Evolutionary conservation across 108 stramenopile genomes (phyloP), one percentile per base, ranked within the genome.

Genomic region (Nitzschia inconspicua): DNA sequence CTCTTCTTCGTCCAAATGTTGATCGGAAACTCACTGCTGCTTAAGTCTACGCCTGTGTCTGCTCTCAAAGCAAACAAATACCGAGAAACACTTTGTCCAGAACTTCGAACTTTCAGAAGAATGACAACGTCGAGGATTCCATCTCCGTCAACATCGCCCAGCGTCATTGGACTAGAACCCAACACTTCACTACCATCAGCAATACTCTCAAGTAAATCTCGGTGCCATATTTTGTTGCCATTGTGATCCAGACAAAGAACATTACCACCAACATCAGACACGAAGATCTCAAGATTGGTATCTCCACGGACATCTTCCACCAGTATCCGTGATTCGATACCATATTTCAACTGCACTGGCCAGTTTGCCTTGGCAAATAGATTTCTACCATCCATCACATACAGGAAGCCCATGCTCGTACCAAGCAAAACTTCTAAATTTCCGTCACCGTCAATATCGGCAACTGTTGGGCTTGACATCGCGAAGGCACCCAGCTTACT

Each of bases 241-340:
- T 74, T 73, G 11, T 80, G 67, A 59, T 75, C 54, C 26, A 87
- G 66, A 50, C 79, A 87, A 3, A 70, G 67, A 20, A 91, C 40
- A 42, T 85, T 86, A 3, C 89, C 89, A 35, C 82, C 83, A 30
- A 83, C 66, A 57, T 88, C 86, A n/a, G 81, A 65, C 1, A 86
- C 89, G 48, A 91, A 80, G 0, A 88, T 65, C 50, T 91, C 89
- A 16, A 88, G 60, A 48, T 88, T 88, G 8, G 83, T 80, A 55
- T 88, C 83, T 4, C 78, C 89, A 2, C 67, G 63, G 18, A 91
- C 84, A 60, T 91, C 89, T 63, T 91, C 86, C 1, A 91, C 84
- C 23, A 88, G 10, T 40, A 85, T 74, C 27, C 78, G 57, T 43
- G 84, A 86, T 48, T 88, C 86, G 23, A 91, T 73, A 9, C 78